Conservation (phyloP, 495 filamentous ascomycete genomes). For the Aspergillus steynii region DNA sequence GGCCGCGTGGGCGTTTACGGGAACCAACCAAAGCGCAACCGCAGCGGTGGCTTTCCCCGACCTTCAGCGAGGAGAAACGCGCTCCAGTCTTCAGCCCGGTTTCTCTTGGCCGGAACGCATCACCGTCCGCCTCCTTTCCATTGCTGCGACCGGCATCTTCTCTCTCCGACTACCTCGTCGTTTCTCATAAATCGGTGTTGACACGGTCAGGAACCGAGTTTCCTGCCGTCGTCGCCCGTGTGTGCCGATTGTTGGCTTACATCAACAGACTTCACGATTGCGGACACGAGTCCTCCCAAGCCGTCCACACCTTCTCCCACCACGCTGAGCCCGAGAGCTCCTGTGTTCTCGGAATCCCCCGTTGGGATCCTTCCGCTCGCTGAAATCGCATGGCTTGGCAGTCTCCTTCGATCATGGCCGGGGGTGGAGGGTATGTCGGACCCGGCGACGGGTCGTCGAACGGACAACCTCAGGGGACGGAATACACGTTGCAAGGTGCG, state of each 20-base stretch:
- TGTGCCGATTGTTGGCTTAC: conserved; percentile 16
- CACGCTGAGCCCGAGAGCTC: conserved; percentile 5
- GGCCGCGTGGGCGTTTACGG: conserved; percentile 19
- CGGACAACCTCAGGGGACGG: conserved; percentile 78
- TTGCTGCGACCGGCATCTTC: conserved; percentile 7
- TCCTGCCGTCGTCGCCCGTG: conserved; percentile 26
- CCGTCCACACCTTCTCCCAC: conserved; percentile 3
- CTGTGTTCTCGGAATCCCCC: conserved; percentile 1
- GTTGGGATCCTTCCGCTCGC: conserved; percentile 2
- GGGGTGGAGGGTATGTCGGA: conserved; percentile 59
- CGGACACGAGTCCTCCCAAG: conserved; percentile 12
- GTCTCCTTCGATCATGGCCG: conserved; percentile 64
- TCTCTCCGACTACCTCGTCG: conserved; percentile 8
- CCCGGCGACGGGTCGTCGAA: conserved; percentile 52
- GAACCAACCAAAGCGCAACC: conserved; percentile 20
- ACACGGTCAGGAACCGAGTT: conserved; percentile 27
- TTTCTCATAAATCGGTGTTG: conserved; percentile 19
- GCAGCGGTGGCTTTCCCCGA: conserved; percentile 21
- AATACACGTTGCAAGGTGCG: conserved; percentile 95
- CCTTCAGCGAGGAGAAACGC: conserved; percentile 23
- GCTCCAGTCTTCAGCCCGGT: conserved; percentile 14
- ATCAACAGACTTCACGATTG: conserved; percentile 14
- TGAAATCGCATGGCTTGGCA: conserved; percentile 58
- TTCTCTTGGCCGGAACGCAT: conserved; percentile 2
- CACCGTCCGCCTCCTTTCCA: conserved; percentile 15